These are phyloP conservation scores for Colletotrichum liaoningense DNA, from an alignment of 2,329 filamentous ascomycete species.

Conservation along the genomic window DNA sequence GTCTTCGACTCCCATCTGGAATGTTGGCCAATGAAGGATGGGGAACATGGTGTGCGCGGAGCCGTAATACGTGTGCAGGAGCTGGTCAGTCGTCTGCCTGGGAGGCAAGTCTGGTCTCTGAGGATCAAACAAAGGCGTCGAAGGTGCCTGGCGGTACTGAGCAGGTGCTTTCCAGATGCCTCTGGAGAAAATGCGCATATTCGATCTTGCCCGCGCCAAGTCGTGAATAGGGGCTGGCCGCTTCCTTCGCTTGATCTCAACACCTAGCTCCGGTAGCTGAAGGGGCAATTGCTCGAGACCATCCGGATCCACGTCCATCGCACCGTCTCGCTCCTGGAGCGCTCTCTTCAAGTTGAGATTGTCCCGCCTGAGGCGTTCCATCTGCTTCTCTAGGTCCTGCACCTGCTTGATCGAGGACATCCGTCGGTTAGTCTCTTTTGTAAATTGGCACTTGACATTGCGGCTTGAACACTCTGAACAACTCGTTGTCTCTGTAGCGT, in stretches of 20 bases:
- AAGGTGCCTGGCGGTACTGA: constrained; percentile 68
- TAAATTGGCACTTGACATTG: constrained; percentile 98
- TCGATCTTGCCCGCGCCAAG: constrained; percentile 76
- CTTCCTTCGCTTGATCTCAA: constrained; percentile 73
- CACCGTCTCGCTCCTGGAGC: constrained; percentile 62
- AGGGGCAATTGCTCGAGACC: constrained; percentile 61
- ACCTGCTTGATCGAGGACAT: constrained; percentile 99
- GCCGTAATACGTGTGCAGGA: constrained; percentile 80
- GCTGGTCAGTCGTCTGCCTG: constrained; percentile 74
- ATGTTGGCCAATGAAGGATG: constrained; percentile 88
- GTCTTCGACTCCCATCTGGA: constrained; percentile 79
- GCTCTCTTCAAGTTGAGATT: constrained; percentile 79
- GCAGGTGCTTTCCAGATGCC: constrained; percentile 85
- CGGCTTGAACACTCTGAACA: constrained; percentile 98
- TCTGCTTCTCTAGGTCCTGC: constrained; percentile 94
- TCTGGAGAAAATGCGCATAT: constrained; percentile 78
- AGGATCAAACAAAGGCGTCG: constrained; percentile 58
- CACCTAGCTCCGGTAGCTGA: constrained; percentile 73
- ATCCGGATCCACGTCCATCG: constrained; percentile 62
- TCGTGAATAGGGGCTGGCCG: constrained; percentile 73
- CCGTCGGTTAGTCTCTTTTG: constrained; percentile 96
- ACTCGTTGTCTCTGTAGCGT: constrained; percentile 94
- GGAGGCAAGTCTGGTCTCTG: constrained; percentile 76
- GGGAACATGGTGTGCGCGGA: constrained; percentile 85
- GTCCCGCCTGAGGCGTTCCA: constrained; percentile 82